phyloP scores from a whole-genome alignment of 768 basidiomycete genomes.

The Rhodotorula paludigena region DNA sequence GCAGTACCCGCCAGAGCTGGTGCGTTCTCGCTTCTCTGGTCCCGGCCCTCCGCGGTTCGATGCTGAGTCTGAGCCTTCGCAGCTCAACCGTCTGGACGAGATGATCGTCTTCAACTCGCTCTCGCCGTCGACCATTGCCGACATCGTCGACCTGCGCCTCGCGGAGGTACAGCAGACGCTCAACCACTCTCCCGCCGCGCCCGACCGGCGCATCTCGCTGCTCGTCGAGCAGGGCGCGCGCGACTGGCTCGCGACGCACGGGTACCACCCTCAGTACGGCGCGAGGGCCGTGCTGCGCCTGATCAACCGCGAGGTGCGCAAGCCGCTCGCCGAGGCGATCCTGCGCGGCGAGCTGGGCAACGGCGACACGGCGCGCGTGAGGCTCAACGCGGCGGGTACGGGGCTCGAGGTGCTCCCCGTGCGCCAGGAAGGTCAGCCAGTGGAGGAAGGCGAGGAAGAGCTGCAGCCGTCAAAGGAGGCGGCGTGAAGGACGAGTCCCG shows the following conservation, averaged over 20 bases:
- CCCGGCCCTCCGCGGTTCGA: too few species aligned
- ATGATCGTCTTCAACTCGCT: constrained; percentile 64
- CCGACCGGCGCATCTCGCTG: constrained; percentile 69
- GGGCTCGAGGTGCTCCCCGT: constrained; percentile 28
- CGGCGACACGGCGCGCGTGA: constrained; percentile 29
- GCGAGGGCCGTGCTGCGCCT: constrained; percentile 84
- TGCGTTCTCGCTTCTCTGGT: not conserved
- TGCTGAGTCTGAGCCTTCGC: too few species aligned
- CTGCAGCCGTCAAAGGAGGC: too few species aligned
- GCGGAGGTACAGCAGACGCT: constrained; percentile 77
- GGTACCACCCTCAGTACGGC: constrained; percentile 76
- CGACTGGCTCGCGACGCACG: constrained; percentile 63
- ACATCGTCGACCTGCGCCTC: constrained; percentile 74
- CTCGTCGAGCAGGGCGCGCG: constrained; percentile 69
- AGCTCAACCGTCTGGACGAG: constrained; percentile 47
- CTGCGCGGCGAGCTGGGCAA: constrained; percentile 21
- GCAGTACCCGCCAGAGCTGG: constrained; percentile 32
- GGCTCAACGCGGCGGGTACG: constrained; percentile 4
- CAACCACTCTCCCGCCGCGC: constrained; percentile 59
- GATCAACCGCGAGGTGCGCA: constrained; percentile 55
- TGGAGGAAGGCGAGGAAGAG: too few species aligned
- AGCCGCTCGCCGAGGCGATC: constrained; percentile 15
- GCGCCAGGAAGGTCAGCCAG: too few species aligned
- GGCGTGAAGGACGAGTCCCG: too few species aligned
- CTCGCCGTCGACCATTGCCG: constrained; percentile 64